phyloP scores from a whole-genome alignment of 148 eudicot genomes.

The Hydrangea macrophylla region DNA sequence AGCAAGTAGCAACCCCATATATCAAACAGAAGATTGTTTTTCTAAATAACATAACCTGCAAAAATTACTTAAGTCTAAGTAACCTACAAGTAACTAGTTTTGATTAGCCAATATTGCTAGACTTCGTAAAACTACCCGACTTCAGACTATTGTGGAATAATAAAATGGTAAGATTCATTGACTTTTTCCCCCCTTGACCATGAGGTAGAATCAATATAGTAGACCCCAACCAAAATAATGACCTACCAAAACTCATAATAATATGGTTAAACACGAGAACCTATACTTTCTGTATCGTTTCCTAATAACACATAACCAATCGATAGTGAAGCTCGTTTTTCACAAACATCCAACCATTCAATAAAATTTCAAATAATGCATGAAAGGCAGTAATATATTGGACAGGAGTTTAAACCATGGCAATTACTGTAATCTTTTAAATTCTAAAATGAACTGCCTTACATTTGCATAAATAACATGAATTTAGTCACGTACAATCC shows the following conservation, averaged over 20 bases:
- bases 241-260: not conserved
- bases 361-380: not conserved
- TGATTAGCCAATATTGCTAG: not conserved
- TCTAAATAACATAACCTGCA: not conserved
- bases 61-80: too few species aligned
- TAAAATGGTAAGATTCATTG: not conserved
- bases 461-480: not conserved
- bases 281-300: not conserved
- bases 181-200: not conserved
- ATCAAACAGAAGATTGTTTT: too few species aligned
- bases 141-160: not conserved
- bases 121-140: not conserved
- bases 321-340: not conserved
- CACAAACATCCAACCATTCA: not conserved
- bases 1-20: not conserved
- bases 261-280: not conserved
- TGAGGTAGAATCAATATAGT: not conserved
- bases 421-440: not conserved
- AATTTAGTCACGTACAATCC: not conserved
- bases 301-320: not conserved
- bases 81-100: too few species aligned
- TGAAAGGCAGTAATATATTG: not conserved
- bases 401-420: not conserved
- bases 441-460: not conserved
- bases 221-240: not conserved